phyloP scores from a whole-genome alignment of 495 filamentous ascomycete species.

The Elasticomyces elasticus region DNA sequence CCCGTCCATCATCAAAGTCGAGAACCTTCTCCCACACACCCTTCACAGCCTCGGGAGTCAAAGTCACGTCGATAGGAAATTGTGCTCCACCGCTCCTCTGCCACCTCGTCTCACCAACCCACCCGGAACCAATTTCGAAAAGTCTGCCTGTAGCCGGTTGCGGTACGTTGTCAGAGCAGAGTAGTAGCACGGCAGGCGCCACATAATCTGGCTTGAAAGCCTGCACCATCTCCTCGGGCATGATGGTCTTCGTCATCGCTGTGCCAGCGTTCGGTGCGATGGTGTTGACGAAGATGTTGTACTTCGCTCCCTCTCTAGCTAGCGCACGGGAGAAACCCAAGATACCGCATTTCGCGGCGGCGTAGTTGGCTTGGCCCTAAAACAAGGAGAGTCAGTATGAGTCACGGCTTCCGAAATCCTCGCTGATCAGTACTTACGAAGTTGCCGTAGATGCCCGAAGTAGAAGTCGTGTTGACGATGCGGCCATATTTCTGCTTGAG shows the following conservation, averaged over 20 bases:
- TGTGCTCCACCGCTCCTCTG: conserved; percentile 83
- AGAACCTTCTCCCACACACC: conserved; percentile 69
- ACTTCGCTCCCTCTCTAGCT: conserved; percentile 86
- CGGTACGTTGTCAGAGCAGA: conserved; percentile 81
- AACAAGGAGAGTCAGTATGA: too few relatives aligned
- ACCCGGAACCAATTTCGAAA: conserved; percentile 95
- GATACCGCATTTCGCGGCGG: conserved; percentile 90
- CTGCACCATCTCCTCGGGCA: conserved; percentile 96
- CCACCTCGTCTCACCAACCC: conserved; percentile 88
- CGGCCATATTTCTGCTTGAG: conserved; percentile 98
- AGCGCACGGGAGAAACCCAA: conserved; percentile 89
- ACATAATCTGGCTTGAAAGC: conserved; percentile 99
- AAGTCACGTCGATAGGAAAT: conserved; percentile 79
- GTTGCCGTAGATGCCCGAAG: conserved; percentile 96
- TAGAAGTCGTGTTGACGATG: conserved; percentile 91
- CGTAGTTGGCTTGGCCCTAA: conserved; percentile 98
- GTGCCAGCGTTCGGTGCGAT: conserved; percentile 97
- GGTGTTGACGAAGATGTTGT: conserved; percentile 98
- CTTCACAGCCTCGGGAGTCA: conserved; percentile 79
- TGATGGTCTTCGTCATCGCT: conserved; percentile 86
- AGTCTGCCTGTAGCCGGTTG: conserved; percentile 75
- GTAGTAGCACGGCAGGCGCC: conserved; percentile 78
- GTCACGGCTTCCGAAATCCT: too few relatives aligned
- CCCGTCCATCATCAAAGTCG: conserved; percentile 81
- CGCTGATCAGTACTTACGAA: too few relatives aligned